These are phyloP conservation scores for Botryotinia globosa DNA, from an alignment of 2,329 filamentous ascomycete species.

Conservation along the genomic window DNA sequence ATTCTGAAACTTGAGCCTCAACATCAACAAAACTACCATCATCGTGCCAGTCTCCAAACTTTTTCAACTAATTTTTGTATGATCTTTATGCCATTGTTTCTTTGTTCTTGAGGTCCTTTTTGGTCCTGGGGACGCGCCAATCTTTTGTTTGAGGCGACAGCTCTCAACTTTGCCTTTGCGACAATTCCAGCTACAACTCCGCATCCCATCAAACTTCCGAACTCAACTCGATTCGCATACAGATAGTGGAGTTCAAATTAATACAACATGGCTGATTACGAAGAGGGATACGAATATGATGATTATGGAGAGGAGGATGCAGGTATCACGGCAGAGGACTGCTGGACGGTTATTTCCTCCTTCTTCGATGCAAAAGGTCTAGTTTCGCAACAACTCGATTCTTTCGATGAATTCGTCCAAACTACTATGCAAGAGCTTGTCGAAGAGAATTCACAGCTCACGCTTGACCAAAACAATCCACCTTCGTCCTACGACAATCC, in stretches of 20 bases:
- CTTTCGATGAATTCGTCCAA: constrained; percentile 94
- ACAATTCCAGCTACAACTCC: constrained; percentile 7
- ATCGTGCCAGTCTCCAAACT: neutral
- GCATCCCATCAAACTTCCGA: neutral
- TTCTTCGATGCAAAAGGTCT: constrained; percentile 97
- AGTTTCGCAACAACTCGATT: constrained; percentile 96
- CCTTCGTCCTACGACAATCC: constrained; percentile 71
- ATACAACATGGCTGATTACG: constrained; percentile 38
- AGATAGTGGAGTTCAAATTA: constrained; percentile 8
- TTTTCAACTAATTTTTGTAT: neutral
- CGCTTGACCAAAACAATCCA: constrained; percentile 89
- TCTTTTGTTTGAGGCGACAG: constrained; percentile 19
- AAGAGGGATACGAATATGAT: constrained; percentile 62
- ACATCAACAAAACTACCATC: neutral
- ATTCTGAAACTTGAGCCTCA: constrained; percentile 12
- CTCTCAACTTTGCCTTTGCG: constrained; percentile 20
- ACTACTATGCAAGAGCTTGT: constrained; percentile 94
- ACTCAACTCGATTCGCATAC: neutral
- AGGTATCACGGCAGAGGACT: constrained; percentile 91
- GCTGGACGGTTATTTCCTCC: constrained; percentile 94
- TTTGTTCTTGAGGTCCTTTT: constrained; percentile 24
- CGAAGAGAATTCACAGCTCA: constrained; percentile 84
- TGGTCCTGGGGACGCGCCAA: constrained; percentile 22
- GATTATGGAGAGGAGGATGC: constrained; percentile 66
- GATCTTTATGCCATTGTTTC: constrained; percentile 25